Evolutionary conservation across 805 yeast species (phyloP), one percentile per base, ranked within the genome.

Genomic region (Allodekkera sacchari): DNA sequence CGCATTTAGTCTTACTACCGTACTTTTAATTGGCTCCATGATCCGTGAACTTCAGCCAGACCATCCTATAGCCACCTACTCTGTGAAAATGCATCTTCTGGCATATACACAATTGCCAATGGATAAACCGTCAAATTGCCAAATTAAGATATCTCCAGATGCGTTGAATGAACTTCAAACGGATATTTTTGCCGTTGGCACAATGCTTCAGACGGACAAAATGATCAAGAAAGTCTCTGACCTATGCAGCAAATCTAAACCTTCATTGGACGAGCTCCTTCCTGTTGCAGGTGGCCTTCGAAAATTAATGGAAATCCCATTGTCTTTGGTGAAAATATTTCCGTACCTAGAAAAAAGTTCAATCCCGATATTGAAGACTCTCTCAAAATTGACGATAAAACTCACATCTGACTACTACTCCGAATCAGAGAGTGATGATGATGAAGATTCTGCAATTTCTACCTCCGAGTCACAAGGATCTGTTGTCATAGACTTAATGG

Each of bases 21-120:
- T 62, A n/a, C 38, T 62, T 22, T 35, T 47, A 18, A 47, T 59
- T 20, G 63, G 64, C 6, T 44, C 59, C 12, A 48, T 58, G 1
- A 33, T 59, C 10, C 43, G 44, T 20, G 13, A 40, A 1, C 24
- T 39, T 14, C 52, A 52, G 12, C 48, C 54, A 18, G 25, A 39
- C 3, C 47, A 55, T 37, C 37, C 52, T 3, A 28, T 58, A 13
- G 57, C 51, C 1, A 43, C 13, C 8, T 30, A 18, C 28, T 11
- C n/a, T 18, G 6, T 11, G 18, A 11, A 20, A 8, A 20, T 20
- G 22, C 22, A 20, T 8, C 22, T 11, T 11, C 10, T 42, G 14
- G 25, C 56, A 5, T 37, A 50, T 11, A 36, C 41, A 9, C 54
- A 53, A 11, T 30, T 59, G 23, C 49, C 54, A 27, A 31, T 57